These are phyloP conservation scores for Talaromyces ruber DNA, from an alignment of 495 filamentous ascomycete species.

Conservation along the genomic window DNA sequence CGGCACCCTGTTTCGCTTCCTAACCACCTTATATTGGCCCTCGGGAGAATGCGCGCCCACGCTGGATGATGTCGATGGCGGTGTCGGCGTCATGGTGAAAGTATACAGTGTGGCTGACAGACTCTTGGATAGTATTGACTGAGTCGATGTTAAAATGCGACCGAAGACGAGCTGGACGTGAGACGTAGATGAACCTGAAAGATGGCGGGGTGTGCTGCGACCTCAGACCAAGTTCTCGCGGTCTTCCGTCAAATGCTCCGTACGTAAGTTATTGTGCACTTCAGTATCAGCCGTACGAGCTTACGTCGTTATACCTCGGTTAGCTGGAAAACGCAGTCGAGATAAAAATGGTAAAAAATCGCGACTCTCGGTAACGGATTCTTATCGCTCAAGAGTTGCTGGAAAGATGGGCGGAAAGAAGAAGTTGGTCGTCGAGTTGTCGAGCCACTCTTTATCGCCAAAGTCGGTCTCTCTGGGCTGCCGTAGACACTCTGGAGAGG, in stretches of 20 bases:
- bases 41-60: slow-evolving; percentile 73
- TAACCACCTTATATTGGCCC: slow-evolving; percentile 77
- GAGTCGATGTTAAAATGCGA: not conserved
- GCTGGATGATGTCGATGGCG: slow-evolving; percentile 79
- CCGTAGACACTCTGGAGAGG: not conserved
- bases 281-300: not conserved
- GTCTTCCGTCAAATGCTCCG: not conserved
- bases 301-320: not conserved
- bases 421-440: not conserved
- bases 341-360: not conserved
- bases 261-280: not conserved
- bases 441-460: not conserved
- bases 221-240: not conserved
- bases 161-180: not conserved
- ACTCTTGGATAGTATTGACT: not conserved
- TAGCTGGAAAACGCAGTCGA: not conserved
- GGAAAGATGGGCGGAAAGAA: not conserved
- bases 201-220: not conserved
- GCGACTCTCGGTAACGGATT: not conserved
- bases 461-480: not conserved
- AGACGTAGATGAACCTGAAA: not conserved
- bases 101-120: not conserved
- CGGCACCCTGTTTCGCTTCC: slow-evolving; percentile 90
- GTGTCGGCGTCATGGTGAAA: slow-evolving; percentile 71
- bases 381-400: not conserved